Percentiles rank a stretch among this genome's conserved stretches.
These are phyloP conservation scores for Arthrinium phaeospermum DNA, from an alignment of 2,329 filamentous ascomycete species.

Conservation along the genomic window DNA sequence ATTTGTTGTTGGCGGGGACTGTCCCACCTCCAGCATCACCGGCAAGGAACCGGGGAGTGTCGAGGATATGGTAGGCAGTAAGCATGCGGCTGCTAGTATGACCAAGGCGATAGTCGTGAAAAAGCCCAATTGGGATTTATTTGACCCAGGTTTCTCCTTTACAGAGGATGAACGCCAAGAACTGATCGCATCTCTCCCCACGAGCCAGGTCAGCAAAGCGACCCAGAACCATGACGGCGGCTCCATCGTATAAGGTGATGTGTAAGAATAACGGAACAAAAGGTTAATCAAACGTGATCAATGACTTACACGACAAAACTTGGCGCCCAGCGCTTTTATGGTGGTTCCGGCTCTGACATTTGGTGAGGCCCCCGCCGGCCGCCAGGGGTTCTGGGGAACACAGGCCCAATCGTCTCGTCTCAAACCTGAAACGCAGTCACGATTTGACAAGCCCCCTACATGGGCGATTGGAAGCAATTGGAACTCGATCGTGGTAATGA, in stretches of 20 bases:
- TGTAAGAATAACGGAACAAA: background rate
- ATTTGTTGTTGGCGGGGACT: background rate
- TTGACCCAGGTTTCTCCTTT: background rate
- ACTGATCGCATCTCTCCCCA: background rate
- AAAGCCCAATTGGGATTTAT: background rate
- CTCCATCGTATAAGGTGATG: background rate
- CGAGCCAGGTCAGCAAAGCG: background rate
- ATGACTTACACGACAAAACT: background rate
- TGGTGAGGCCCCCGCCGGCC: background rate
- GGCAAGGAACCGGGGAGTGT: background rate
- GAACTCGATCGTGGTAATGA: background rate
- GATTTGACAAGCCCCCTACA: background rate
- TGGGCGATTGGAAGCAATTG: background rate
- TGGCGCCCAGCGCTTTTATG: background rate
- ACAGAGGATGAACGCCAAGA: background rate
- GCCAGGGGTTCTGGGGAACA: background rate
- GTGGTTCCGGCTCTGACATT: background rate
- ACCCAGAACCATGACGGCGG: background rate
- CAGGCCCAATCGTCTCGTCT: background rate
- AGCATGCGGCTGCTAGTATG: background rate
- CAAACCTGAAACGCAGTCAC: conserved; percentile 8
- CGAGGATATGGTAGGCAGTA: background rate
- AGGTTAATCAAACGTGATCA: background rate
- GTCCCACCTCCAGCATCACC: background rate
- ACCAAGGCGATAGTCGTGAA: background rate